Evolutionary conservation across 1,284 basidiomycete genomes (phyloP).

Genomic region (Thecaphora thlaspeos): DNA sequence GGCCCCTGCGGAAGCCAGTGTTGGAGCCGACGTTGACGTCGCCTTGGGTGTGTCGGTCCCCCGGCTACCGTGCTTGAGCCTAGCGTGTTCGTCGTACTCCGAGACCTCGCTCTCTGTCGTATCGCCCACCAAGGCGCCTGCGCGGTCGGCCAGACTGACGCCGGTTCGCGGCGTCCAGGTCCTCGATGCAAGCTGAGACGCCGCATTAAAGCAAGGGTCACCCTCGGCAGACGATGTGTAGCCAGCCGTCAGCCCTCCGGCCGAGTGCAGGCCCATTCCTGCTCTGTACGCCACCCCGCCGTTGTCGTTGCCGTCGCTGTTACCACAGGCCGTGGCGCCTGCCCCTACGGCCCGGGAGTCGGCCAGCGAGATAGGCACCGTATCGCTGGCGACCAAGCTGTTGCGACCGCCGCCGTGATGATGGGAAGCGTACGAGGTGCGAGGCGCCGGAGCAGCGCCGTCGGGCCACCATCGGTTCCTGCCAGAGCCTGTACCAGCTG

Average conservation of each 20-base stretch:
- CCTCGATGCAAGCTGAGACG: constrained; percentile 17
- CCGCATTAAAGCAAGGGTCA: constrained; percentile 27
- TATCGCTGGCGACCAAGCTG: too few relatives aligned
- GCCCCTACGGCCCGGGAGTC: too few relatives aligned
- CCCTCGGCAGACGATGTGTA: constrained; percentile 42
- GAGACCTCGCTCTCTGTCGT: constrained; percentile 41
- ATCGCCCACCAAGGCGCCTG: constrained; percentile 18
- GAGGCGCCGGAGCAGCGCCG: too few relatives aligned
- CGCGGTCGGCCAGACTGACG: constrained; percentile 22
- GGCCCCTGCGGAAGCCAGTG: too few relatives aligned
- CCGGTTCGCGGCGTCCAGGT: constrained; percentile 29
- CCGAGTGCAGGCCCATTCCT: too few relatives aligned
- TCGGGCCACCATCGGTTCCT: constrained; percentile 1
- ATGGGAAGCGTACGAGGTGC: too few relatives aligned
- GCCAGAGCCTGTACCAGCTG: too few relatives aligned
- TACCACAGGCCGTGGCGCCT: too few relatives aligned
- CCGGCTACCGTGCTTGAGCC: constrained; percentile 19
- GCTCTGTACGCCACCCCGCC: neutral
- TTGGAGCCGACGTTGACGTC: too few relatives aligned
- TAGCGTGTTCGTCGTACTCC: constrained; percentile 34
- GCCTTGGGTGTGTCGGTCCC: constrained; percentile 9
- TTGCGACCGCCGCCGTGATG: too few relatives aligned
- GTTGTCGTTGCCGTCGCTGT: neutral
- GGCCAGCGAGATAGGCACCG: too few relatives aligned
- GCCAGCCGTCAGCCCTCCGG: constrained; percentile 2